These are phyloP conservation scores for Talaromyces rugulosus DNA, from an alignment of 2,329 filamentous ascomycete genomes.

Conservation along the genomic window DNA sequence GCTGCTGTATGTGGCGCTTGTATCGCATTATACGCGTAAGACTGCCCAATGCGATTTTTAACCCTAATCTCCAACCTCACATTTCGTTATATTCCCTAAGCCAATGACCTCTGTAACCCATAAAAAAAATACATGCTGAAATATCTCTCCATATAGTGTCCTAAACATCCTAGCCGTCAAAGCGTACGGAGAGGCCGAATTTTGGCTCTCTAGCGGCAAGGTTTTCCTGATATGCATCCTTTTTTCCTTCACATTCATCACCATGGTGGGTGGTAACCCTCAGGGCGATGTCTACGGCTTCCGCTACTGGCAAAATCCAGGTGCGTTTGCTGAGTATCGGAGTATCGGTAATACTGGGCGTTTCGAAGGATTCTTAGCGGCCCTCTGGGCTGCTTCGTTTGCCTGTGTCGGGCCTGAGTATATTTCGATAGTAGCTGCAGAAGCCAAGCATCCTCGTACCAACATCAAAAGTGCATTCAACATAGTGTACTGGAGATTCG, in stretches of 20 bases:
- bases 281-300: conserved; percentile 57
- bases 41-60: too few species aligned
- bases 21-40: conserved; percentile 48
- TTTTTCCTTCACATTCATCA: conserved; percentile 14
- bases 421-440: conserved; percentile 69
- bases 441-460: conserved; percentile 70
- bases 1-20: conserved; percentile 62
- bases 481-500: conserved; percentile 71
- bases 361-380: conserved; percentile 60
- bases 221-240: conserved; percentile 52
- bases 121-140: too few species aligned
- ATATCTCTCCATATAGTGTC: conserved; percentile 30
- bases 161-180: conserved; percentile 56
- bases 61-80: too few species aligned
- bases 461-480: conserved; percentile 70
- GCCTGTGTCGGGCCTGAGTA: conserved; percentile 59
- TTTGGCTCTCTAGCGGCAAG: conserved; percentile 59
- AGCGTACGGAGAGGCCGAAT: conserved; percentile 59
- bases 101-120: too few species aligned
- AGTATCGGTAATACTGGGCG: conserved; percentile 39
- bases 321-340: conserved; percentile 48
- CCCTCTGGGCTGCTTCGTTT: conserved; percentile 67
- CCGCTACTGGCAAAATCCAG: conserved; percentile 59
- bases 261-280: conserved; percentile 15
- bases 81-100: too few species aligned